These are phyloP conservation scores for Coccomyxa subellipsoidea DNA, from an alignment of 163 green algal genomes.

Conservation along the genomic window DNA sequence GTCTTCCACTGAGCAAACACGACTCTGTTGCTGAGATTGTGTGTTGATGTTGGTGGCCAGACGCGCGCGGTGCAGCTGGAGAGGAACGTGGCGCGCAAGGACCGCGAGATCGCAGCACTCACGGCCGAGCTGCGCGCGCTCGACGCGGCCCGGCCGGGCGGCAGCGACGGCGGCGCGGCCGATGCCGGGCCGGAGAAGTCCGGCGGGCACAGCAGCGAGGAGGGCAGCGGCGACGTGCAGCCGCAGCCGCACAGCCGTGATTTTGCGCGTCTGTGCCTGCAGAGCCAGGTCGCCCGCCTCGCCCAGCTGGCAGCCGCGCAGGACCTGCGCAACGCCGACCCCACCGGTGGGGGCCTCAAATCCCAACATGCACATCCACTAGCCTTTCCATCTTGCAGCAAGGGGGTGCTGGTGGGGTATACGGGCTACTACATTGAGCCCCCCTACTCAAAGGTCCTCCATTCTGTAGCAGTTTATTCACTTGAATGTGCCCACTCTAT, in stretches of 20 bases:
- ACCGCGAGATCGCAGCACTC: not conserved
- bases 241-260: not conserved
- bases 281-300: not conserved
- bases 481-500: no score
- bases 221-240: no score
- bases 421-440: no score
- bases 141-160: not conserved
- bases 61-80: not conserved
- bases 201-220: no score
- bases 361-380: not conserved
- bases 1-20: no score
- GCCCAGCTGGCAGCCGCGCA: not conserved
- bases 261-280: not conserved
- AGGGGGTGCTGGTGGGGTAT: no score
- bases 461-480: no score
- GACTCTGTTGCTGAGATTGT: not conserved
- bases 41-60: not conserved
- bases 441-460: no score
- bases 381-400: no score
- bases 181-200: no score
- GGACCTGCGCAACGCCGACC: not conserved
- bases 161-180: no score
- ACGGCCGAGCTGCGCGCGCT: not conserved
- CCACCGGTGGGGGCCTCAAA: not conserved
- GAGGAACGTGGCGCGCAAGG: not conserved